Base-by-base conservation (phyloP, 108 stramenopile species). In the Pseudonitzschia multiseries region DNA sequence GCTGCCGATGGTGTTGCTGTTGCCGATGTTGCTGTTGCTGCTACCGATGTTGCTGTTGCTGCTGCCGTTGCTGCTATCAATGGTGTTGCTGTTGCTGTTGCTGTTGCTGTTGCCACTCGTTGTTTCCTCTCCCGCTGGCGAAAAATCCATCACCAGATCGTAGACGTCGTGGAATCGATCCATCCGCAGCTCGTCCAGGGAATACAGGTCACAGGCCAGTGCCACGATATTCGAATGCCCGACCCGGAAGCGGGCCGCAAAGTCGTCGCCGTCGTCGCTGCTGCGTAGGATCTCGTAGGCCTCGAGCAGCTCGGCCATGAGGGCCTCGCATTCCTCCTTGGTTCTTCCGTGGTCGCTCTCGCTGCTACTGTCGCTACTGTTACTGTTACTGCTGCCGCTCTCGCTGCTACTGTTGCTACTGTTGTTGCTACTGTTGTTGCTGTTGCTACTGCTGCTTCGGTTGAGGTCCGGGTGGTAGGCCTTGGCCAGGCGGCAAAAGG, bases 181-280 rank as follows among this genome's bases (percentile, higher is more conserved):
- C 17, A 50, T 69, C 22, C 46, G 17, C 22, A 79, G 46, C 69
- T 79, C 73, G 41, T 79, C 73, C 10, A 79, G 41, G 0, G 73
- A 68, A 62, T 75, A 79, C 32, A 79, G 48, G 46, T 79, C 78
- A 54, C 78, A 79, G 28, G 78, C 78, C 46, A 79, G 33, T 8
- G 73, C 67, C 20, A 79, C 78, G n/a, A 68, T 53, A 41, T 73
- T 74, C 33, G 74, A 73, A 42, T 53, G 61, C 20, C 61, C 61
- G n/a, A 62, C 36, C 36, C 15, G 32, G 10, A 40, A 33, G 32
- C 17, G n/a, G 0, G 8, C 32, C 36, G 29, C n/a, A 62, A 62
- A 62, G 8, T 36, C 61, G n/a, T 62, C 36, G n/a, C 31, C 61
- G 36, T 62, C 20, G 6, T 70, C 36, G 36, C 6, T 6, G 40